Base-by-base conservation (phyloP, 2,329 filamentous ascomycete genomes). In the Fusarium pininemorale region DNA sequence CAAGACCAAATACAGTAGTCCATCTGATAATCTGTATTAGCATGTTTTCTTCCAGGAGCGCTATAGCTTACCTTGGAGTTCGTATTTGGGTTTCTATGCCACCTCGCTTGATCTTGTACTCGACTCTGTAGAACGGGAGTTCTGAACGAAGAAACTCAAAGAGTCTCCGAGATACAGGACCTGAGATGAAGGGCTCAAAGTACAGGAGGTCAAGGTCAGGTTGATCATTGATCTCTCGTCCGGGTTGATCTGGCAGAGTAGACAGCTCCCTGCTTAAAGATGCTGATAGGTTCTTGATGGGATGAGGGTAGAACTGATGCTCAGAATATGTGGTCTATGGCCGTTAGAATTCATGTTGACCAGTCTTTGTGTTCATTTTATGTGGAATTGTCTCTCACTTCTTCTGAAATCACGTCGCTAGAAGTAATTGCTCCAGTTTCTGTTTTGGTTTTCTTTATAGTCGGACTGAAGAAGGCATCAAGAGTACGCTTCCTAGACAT, bases 51-150 rank as follows among this genome's bases (percentile, higher is more conserved):
- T 47, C 7, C 18, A 11, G n/a, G 11, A 7, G 13, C 1, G 3
- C 18, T n/a, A 10, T 45, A 42, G 26, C 73, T 57, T 76, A 85
- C 84, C 87, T 84, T 42, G 87, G 87, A 10, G 87, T 90, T 47
- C 81, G 82, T 79, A 95, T 90, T 28, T 88, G 84, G 0, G 90
- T 92, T 62, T 91, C 87, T 3, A 88, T 81, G 3, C 89, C 87
- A 7, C 90, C 90, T 13, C 93, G 88, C 61, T 90, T 91, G 77
- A 95, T 93, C 38, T 87, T 90, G 77, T 95, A 95, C 75, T 90
- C 87, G 8, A 95, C 93, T 59, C 92, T 88, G 77, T 95, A 94
- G 82, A 95, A 95, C 14, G 92, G 92, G 3, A 96, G 82, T 69
- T 92, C 87, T n/a, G 85, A 82, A 3, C 93, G 89, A 4, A 96